These are phyloP conservation scores for Xylaria nigripes DNA, from an alignment of 495 filamentous ascomycete species.

Conservation along the genomic window DNA sequence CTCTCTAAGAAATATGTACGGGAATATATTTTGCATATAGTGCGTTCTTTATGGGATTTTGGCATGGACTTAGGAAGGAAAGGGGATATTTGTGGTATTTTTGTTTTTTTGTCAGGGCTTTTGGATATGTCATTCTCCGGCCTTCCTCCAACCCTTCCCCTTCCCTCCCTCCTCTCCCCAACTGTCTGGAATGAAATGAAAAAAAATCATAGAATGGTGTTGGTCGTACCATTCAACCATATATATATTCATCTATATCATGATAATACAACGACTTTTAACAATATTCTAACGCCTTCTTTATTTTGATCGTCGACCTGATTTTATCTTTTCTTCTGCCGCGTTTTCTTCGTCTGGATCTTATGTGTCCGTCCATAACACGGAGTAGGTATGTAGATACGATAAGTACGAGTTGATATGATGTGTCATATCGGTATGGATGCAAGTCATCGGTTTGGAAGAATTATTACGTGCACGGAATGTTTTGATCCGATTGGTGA, in stretches of 20 bases:
- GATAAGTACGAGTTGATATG: no score
- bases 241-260: conserved; percentile 5
- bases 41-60: conserved; percentile 1
- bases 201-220: conserved; percentile 4
- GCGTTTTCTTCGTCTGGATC: not conserved
- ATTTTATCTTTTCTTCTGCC: not conserved
- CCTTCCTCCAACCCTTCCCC: not conserved
- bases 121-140: conserved; percentile 3
- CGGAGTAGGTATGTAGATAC: no score
- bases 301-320: not conserved
- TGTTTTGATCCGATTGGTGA: no score
- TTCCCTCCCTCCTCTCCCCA: not conserved
- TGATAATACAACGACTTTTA: conserved; percentile 10
- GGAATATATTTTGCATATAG: conserved; percentile 11
- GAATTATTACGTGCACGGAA: no score
- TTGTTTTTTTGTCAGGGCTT: conserved; percentile 7
- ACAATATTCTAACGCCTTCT: not conserved
- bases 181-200: not conserved
- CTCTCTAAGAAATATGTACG: not conserved
- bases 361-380: no score
- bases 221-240: conserved; percentile 4
- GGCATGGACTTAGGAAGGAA: conserved; percentile 15
- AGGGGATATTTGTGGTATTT: conserved; percentile 7
- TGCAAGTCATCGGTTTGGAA: no score
- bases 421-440: no score